A percentile compares a stretch with the other conserved stretches of the same genome.
phyloP scores from a whole-genome alignment of 2,329 filamentous ascomycete species.

The Diaporthe citrichinensis region DNA sequence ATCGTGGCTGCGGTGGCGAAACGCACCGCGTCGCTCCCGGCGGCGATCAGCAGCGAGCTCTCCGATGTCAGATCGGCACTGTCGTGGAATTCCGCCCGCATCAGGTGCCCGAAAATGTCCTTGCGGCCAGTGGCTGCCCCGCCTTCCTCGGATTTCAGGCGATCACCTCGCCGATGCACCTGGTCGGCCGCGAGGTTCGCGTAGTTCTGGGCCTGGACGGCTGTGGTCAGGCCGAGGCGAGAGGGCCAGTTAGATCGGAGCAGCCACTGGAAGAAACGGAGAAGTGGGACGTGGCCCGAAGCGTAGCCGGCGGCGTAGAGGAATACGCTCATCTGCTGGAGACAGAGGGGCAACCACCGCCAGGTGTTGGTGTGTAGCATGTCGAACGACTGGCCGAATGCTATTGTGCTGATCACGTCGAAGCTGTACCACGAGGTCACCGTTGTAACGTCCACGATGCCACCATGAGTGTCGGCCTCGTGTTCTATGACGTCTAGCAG shows the following conservation, averaged over 20 bases:
- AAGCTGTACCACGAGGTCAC: conserved; percentile 29
- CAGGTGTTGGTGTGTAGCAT: neutral
- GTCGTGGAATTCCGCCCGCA: neutral
- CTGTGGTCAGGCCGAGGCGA: neutral
- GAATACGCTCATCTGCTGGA: conserved; percentile 22
- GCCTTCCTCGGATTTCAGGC: neutral
- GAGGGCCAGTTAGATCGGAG: neutral
- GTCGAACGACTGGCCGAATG: conserved; percentile 3
- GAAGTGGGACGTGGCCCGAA: neutral
- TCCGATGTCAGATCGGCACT: neutral
- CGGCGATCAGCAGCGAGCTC: conserved; percentile 16
- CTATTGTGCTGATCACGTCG: conserved; percentile 16
- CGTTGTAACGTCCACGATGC: neutral
- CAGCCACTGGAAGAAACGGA: conserved; percentile 19
- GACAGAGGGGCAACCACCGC: conserved; percentile 5
- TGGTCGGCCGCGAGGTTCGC: neutral
- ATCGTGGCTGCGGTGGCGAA: conserved; percentile 4
- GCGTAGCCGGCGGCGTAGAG: conserved; percentile 21
- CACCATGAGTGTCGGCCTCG: neutral
- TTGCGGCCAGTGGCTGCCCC: neutral
- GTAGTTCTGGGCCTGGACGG: neutral
- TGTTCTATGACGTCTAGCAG: neutral
- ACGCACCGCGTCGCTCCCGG: conserved; percentile 12
- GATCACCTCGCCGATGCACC: neutral
- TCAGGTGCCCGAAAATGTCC: conserved; percentile 13